Percentiles rank a stretch among this genome's conserved stretches.
These are phyloP conservation scores for Dactylellina cionopaga DNA, from an alignment of 2,329 filamentous ascomycete genomes.

Conservation along the genomic window DNA sequence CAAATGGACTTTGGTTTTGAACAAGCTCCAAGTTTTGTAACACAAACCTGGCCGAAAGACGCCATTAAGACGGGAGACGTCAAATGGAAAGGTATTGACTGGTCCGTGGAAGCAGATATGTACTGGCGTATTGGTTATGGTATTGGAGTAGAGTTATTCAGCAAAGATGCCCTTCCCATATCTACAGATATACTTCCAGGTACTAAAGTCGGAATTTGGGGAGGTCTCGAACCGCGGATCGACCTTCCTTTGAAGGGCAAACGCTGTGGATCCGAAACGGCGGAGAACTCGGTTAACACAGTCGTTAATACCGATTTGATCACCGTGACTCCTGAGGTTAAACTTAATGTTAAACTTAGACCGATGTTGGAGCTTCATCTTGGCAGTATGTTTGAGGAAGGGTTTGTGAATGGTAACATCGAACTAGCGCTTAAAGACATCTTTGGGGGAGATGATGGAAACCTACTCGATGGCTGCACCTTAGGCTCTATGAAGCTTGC, in stretches of 20 bases:
- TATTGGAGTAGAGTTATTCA: neutral
- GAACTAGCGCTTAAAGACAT: neutral
- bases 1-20: neutral
- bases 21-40: neutral
- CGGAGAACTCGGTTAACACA: neutral
- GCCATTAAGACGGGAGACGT: neutral
- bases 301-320: neutral
- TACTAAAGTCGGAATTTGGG: neutral
- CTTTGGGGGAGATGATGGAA: neutral
- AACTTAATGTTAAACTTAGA: neutral
- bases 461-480: neutral
- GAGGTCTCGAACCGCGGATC: neutral
- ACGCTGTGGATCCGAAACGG: neutral
- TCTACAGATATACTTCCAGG: neutral
- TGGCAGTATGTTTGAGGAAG: neutral
- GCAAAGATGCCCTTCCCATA: neutral
- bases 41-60: neutral
- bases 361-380: neutral
- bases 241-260: neutral
- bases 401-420: neutral
- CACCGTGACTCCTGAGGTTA: neutral
- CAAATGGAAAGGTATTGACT: neutral
- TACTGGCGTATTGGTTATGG: neutral
- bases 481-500: neutral
- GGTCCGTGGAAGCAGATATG: neutral